Evolutionary conservation across 306 rosid species (phyloP).

Genomic region (Potentilla sterilis): DNA sequence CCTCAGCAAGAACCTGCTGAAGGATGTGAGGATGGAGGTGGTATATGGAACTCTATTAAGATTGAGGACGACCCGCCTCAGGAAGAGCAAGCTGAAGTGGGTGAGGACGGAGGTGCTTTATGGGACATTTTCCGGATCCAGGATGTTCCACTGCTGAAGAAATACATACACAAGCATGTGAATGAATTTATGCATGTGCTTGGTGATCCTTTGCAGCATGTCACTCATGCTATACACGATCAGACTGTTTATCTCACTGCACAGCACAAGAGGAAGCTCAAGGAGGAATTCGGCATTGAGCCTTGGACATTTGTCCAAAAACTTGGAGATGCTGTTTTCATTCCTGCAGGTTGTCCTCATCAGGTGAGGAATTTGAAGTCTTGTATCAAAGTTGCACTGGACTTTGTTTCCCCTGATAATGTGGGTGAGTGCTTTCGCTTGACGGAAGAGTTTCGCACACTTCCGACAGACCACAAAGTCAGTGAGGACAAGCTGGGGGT

Average conservation of each 20-base stretch:
- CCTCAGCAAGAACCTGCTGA: neutral
- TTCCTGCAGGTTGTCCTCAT: slow-evolving; percentile 59
- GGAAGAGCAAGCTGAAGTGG: neutral
- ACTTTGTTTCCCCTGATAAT: slow-evolving; percentile 84
- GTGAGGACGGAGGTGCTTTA: slow-evolving; percentile 55
- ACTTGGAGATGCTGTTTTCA: slow-evolving; percentile 50
- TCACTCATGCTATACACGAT: slow-evolving; percentile 69
- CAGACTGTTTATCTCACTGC: slow-evolving; percentile 61
- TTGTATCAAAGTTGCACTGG: slow-evolving; percentile 79
- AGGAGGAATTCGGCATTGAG: slow-evolving; percentile 63
- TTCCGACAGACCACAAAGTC: slow-evolving; percentile 61
- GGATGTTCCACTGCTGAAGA: slow-evolving; percentile 70
- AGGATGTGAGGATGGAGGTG: slow-evolving; percentile 42
- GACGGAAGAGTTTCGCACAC: slow-evolving; percentile 72
- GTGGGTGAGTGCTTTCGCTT: slow-evolving; percentile 68
- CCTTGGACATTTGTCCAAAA: slow-evolving; percentile 53
- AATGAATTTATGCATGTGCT: slow-evolving; percentile 69
- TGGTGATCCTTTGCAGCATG: slow-evolving; percentile 57
- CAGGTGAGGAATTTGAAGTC: slow-evolving; percentile 60
- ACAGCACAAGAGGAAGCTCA: slow-evolving; percentile 69
- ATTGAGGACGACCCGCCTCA: neutral
- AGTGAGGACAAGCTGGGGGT: slow-evolving; percentile 80
- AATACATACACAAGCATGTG: slow-evolving; percentile 64
- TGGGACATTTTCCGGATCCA: slow-evolving; percentile 92
- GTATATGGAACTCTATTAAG: slow-evolving; percentile 33